These are phyloP conservation scores for Pyricularia sp. DNA, from an alignment of 2,329 filamentous ascomycete genomes.

Conservation along the genomic window DNA sequence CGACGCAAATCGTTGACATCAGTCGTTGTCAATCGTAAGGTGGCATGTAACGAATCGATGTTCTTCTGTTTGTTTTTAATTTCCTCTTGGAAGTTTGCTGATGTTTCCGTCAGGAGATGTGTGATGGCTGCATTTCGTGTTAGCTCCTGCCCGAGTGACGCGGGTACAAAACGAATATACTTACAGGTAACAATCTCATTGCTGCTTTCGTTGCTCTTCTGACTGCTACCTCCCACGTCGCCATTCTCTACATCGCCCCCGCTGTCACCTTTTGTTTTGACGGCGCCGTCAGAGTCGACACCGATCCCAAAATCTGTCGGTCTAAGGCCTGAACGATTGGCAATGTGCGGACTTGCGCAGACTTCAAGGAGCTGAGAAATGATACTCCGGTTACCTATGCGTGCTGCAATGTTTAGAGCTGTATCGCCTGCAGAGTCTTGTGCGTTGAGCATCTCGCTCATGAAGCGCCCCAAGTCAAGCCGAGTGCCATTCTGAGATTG, in stretches of 20 bases:
- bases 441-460: conserved; percentile 94
- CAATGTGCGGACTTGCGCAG: conserved; percentile 83
- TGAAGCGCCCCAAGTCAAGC: conserved; percentile 86
- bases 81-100: conserved; percentile 69
- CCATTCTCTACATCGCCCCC: conserved; percentile 30
- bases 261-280: conserved; percentile 15
- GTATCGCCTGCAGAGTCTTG: conserved; percentile 93
- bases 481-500: conserved; percentile 36
- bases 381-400: conserved; percentile 88
- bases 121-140: conserved; percentile 56
- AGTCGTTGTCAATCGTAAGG: conserved; percentile 71
- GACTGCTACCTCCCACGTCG: conserved; percentile 33
- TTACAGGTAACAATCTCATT: conserved; percentile 72
- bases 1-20: conserved; percentile 70
- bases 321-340: conserved; percentile 80
- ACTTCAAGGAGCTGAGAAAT: conserved; percentile 96
- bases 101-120: conserved; percentile 69
- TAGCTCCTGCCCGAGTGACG: conserved; percentile 9
- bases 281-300: conserved; percentile 41
- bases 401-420: conserved; percentile 83
- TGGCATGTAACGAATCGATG: conserved; percentile 72
- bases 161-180: conserved; percentile 22
- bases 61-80: conserved; percentile 75
- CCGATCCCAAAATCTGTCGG: conserved; percentile 94
- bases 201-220: conserved; percentile 60